Percentiles rank a stretch among this genome's conserved stretches.
Conservation (phyloP, 306 rosid species). For the Hippophae rhamnoides region DNA sequence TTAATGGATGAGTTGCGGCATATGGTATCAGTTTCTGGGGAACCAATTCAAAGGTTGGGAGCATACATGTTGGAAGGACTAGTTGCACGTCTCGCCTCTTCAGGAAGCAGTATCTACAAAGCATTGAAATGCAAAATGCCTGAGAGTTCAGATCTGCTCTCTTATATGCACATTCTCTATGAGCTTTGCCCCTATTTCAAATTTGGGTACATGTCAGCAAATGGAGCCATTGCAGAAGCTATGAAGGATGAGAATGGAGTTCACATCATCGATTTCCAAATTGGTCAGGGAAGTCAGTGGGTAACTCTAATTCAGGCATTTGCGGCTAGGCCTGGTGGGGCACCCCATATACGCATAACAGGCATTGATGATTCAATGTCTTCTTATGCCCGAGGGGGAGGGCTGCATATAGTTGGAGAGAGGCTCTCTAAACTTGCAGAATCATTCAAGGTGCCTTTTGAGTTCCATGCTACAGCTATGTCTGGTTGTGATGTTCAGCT, state of each 20-base stretch:
- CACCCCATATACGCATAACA: constrained; percentile 87
- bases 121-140: constrained; percentile 76
- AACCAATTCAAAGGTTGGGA: constrained; percentile 91
- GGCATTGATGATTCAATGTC: constrained; percentile 76
- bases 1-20: constrained; percentile 69
- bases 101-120: constrained; percentile 72
- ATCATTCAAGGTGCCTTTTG: constrained; percentile 68
- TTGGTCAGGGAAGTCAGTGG: constrained; percentile 94
- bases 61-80: constrained; percentile 97
- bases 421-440: constrained; percentile 65
- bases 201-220: constrained; percentile 95
- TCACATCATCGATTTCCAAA: constrained; percentile 92
- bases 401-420: constrained; percentile 61
- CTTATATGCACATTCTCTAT: constrained; percentile 76
- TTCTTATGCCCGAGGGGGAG: constrained; percentile 92
- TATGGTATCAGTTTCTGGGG: constrained; percentile 87
- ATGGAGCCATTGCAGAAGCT: constrained; percentile 98
- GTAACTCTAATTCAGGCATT: constrained; percentile 87
- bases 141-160: constrained; percentile 63
- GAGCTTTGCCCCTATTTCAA: constrained; percentile 96
- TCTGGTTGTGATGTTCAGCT: constrained; percentile 67
- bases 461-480: constrained; percentile 63
- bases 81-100: constrained; percentile 53
- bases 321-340: constrained; percentile 96
- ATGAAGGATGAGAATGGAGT: constrained; percentile 74